Conservation (phyloP, 164 flowering plant species). For the Chimonanthus praecox region DNA sequence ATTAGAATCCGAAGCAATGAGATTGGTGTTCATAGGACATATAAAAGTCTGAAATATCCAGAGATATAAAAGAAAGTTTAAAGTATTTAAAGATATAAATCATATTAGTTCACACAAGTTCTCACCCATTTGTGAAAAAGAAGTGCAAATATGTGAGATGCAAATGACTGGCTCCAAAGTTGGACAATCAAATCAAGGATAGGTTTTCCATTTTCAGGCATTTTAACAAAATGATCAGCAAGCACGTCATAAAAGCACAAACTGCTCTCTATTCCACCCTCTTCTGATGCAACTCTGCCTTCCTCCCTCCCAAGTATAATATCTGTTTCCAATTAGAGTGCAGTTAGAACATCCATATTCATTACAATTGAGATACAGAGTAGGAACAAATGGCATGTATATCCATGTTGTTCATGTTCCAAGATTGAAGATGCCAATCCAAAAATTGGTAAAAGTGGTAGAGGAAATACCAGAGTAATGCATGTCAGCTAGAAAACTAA, state of each 20-base stretch:
- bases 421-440: background rate
- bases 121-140: constrained; percentile 98
- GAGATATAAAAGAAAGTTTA: background rate
- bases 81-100: background rate
- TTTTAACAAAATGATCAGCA: constrained; percentile 73
- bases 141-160: constrained; percentile 85
- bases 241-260: constrained; percentile 85
- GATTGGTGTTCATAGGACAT: background rate
- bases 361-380: background rate
- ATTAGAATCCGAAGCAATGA: background rate
- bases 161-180: constrained; percentile 98
- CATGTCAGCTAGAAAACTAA: no score
- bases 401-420: background rate
- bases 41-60: background rate
- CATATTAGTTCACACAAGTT: background rate
- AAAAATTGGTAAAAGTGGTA: no score
- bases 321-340: constrained; percentile 45
- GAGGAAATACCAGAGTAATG: no score
- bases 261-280: constrained; percentile 28
- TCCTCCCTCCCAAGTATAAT: constrained; percentile 55
- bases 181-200: constrained; percentile 85
- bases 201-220: constrained; percentile 59
- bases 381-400: background rate
- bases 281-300: constrained; percentile 39
- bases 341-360: background rate